Conservation (phyloP, 108 stramenopile species). For the Nitzschia sp. region DNA sequence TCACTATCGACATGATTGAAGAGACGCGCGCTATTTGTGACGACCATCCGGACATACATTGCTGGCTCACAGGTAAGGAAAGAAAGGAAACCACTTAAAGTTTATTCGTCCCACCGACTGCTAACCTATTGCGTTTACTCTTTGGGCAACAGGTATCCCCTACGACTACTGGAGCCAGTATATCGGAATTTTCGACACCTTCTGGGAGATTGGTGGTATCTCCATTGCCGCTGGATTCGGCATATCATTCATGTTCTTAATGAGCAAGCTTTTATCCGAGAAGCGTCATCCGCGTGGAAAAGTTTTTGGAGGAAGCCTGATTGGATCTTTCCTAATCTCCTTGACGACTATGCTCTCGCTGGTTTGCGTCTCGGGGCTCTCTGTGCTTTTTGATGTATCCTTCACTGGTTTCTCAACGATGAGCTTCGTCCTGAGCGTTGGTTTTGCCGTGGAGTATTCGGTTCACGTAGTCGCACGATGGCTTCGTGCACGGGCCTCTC, state of each 20-base stretch:
- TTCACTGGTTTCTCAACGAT: constrained; percentile 46
- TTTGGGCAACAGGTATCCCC: constrained; percentile 24
- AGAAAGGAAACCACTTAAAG: no score
- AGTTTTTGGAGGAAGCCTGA: constrained; percentile 29
- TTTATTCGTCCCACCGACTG: no score
- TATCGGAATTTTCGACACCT: constrained; percentile 25
- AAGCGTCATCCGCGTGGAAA: background rate
- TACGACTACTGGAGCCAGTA: constrained; percentile 58
- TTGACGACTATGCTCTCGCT: constrained; percentile 29
- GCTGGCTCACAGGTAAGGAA: constrained; percentile 43
- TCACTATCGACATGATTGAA: constrained; percentile 36
- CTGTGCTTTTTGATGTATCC: constrained; percentile 31
- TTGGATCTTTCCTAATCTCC: constrained; percentile 41
- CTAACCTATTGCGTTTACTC: background rate
- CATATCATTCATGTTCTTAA: constrained; percentile 37
- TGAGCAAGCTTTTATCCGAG: constrained; percentile 19
- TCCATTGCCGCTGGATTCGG: constrained; percentile 38
- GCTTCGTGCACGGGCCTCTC: constrained; percentile 21
- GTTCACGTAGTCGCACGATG: constrained; percentile 48
- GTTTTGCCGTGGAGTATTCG: constrained; percentile 46
- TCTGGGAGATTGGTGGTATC: constrained; percentile 24
- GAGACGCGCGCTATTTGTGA: constrained; percentile 51
- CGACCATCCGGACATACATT: constrained; percentile 37
- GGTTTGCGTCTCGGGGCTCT: constrained; percentile 41
- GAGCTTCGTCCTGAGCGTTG: constrained; percentile 46